Conservation (phyloP, 164 flowering plant species). For the Tetrastigma voinierianum region DNA sequence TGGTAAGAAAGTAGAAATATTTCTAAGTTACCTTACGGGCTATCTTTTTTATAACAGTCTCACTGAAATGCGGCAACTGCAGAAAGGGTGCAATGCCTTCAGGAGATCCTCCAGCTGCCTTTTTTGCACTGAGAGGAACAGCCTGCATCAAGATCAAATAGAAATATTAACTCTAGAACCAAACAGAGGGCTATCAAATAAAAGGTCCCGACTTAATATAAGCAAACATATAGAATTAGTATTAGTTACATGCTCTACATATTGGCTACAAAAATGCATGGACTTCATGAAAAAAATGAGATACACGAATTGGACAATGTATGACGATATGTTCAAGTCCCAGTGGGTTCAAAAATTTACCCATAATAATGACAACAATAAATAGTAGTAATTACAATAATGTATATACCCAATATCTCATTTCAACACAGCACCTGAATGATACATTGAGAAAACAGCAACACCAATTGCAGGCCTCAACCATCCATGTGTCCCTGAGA, state of each 20-base stretch:
- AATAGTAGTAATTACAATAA: no score
- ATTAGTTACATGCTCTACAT: no score
- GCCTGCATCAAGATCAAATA: constrained; percentile 51
- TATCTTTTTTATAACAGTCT: constrained; percentile 68
- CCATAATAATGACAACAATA: no score
- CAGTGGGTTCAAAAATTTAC: no score
- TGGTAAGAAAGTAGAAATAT: neutral
- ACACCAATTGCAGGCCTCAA: constrained; percentile 83
- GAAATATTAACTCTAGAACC: neutral
- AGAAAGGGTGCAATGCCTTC: constrained; percentile 90
- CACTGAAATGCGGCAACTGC: constrained; percentile 94
- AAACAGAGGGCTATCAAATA: no score
- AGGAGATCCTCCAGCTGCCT: constrained; percentile 65
- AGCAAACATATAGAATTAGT: no score
- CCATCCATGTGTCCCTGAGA: constrained; percentile 84
- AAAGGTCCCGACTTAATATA: no score
- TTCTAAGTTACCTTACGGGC: constrained; percentile 63
- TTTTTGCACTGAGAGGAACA: constrained; percentile 93
- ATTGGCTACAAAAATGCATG: no score
- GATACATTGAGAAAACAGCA: constrained; percentile 73
- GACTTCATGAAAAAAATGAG: no score
- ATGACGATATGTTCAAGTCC: no score
- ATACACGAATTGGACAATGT: no score
- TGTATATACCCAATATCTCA: no score
- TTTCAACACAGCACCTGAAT: constrained; percentile 49